phyloP scores from a whole-genome alignment of 2,329 filamentous ascomycete species.

The Nothomitra cinnamomea region DNA sequence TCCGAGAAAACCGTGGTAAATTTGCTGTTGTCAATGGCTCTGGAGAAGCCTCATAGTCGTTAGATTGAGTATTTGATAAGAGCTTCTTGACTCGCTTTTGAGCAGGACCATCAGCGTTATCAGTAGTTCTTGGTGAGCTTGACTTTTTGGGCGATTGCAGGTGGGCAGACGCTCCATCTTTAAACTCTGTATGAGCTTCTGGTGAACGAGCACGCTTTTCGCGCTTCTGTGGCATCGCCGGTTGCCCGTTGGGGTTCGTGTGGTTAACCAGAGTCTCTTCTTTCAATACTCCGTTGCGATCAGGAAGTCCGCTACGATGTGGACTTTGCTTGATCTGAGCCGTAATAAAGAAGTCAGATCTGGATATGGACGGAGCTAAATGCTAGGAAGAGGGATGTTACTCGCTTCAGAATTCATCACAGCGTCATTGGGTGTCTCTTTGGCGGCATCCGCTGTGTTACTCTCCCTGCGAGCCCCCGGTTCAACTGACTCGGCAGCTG shows the following conservation, averaged over 20 bases:
- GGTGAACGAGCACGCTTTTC: conserved; percentile 18
- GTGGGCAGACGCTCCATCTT: neutral
- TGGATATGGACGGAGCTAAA: neutral
- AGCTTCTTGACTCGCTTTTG: neutral
- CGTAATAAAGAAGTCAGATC: neutral
- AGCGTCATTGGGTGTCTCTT: neutral
- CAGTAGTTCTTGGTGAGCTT: neutral
- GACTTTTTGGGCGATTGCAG: neutral
- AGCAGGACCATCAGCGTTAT: neutral
- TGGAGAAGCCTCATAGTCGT: conserved; percentile 2
- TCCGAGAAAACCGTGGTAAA: conserved; percentile 5
- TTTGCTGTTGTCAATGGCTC: conserved; percentile 4
- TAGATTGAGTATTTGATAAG: neutral
- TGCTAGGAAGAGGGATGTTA: neutral
- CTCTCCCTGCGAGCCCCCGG: conserved; percentile 5
- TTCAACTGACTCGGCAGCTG: conserved; percentile 6
- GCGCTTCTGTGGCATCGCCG: conserved; percentile 8
- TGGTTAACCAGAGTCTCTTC: neutral
- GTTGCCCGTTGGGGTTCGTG: neutral
- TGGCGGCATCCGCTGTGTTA: conserved; percentile 1
- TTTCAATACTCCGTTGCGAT: neutral
- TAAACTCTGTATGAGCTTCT: neutral
- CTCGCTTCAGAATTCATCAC: neutral
- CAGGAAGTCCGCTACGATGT: neutral
- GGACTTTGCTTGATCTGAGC: neutral